A percentile compares a stretch with the other conserved stretches of the same genome.
Evolutionary conservation across 805 yeast species (phyloP).

Genomic region (Hanseniaspora lindneri): DNA sequence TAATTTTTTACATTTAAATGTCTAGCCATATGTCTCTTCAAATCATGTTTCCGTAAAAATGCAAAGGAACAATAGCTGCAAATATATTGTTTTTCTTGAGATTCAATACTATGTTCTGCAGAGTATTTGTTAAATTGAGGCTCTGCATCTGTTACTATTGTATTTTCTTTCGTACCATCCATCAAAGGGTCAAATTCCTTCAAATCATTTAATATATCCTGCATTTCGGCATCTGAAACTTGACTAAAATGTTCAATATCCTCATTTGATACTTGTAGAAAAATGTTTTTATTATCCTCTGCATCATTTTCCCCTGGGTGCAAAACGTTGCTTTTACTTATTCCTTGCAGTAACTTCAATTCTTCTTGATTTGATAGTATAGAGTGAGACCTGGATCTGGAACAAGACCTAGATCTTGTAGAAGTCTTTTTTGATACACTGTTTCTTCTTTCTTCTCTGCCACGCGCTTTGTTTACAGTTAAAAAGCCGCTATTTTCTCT

Average conservation of each 20-base stretch:
- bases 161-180: neutral
- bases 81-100: constrained; percentile 47
- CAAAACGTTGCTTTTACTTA: neutral
- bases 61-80: constrained; percentile 70
- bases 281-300: neutral
- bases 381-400: constrained; percentile 14
- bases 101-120: no score
- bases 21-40: constrained; percentile 62
- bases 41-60: constrained; percentile 68
- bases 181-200: neutral
- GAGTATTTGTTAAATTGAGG: no score
- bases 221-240: neutral
- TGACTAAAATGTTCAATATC: constrained; percentile 3
- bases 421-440: constrained; percentile 10
- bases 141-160: neutral
- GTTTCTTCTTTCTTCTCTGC: constrained; percentile 12
- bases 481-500: neutral
- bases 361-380: constrained; percentile 4
- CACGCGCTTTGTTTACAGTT: neutral
- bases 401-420: constrained; percentile 19
- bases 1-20: constrained; percentile 32
- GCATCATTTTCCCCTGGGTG: neutral
- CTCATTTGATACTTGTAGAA: neutral
- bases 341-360: neutral
- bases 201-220: constrained; percentile 2